phyloP scores from a whole-genome alignment of 306 rosid species.

The Cajanus cajan region DNA sequence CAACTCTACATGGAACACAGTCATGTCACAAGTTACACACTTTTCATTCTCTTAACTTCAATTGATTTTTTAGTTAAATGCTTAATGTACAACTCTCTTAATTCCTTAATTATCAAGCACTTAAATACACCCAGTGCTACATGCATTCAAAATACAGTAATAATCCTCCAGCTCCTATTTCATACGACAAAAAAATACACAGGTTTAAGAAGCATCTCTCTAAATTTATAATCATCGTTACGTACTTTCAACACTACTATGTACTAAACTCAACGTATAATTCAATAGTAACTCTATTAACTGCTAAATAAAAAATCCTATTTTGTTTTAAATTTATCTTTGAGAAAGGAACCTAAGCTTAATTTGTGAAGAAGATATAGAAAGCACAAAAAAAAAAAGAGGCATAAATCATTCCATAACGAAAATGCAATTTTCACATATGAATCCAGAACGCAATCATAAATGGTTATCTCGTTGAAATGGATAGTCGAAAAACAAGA shows the following conservation, averaged over 20 bases:
- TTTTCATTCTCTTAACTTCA: not conserved
- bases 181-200: not conserved
- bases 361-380: not conserved
- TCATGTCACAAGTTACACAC: not conserved
- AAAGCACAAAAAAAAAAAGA: not conserved
- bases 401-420: not conserved
- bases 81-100: not conserved
- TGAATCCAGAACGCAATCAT: not conserved
- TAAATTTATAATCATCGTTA: not conserved
- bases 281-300: not conserved
- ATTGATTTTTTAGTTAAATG: constrained; percentile 5
- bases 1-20: not conserved
- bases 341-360: not conserved
- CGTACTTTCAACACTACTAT: not conserved
- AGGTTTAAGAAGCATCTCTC: not conserved
- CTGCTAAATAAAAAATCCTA: not conserved
- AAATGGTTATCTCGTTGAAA: constrained; percentile 4
- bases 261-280: not conserved
- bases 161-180: not conserved
- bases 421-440: not conserved
- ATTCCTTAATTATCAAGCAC: not conserved
- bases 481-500: not conserved
- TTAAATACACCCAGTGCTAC: constrained; percentile 5
- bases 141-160: not conserved
- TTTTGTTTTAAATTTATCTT: not conserved